Conservation (phyloP, 129 eudicot genomes). For the Flaveria linearis region DNA sequence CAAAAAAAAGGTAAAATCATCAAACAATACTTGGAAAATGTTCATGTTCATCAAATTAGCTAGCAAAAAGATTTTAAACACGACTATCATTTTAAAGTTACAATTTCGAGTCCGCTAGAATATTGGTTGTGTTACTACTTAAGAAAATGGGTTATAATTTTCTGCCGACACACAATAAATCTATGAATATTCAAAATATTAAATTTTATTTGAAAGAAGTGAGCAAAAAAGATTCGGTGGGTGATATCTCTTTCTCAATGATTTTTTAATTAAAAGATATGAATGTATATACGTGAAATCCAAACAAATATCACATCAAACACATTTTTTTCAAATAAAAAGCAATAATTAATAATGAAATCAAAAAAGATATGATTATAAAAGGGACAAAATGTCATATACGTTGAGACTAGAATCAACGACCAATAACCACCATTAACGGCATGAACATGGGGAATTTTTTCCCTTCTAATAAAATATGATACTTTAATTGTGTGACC, state of each 20-base stretch:
- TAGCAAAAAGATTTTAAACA: neutral
- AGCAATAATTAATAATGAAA: slow-evolving; percentile 7
- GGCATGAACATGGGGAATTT: slow-evolving; percentile 41
- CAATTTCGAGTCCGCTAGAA: neutral
- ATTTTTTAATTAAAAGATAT: slow-evolving; percentile 23
- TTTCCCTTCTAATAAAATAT: neutral
- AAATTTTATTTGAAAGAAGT: slow-evolving; percentile 16
- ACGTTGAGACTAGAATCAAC: slow-evolving; percentile 38
- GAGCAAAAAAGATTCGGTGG: slow-evolving; percentile 46
- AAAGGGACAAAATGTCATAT: slow-evolving; percentile 37
- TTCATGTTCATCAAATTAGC: neutral
- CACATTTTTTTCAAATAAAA: slow-evolving; percentile 18
- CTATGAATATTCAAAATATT: neutral
- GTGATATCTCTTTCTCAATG: slow-evolving; percentile 40
- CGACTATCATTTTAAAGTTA: neutral
- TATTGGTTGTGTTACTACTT: neutral
- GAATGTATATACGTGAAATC: slow-evolving; percentile 27
- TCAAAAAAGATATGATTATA: slow-evolving; percentile 2
- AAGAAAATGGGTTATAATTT: neutral
- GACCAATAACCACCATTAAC: slow-evolving; percentile 56
- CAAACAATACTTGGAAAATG: too few species aligned
- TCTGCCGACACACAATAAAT: slow-evolving; percentile 26
- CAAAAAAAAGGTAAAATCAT: too few species aligned
- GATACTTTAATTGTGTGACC: neutral
- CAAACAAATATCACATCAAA: slow-evolving; percentile 37